Conservation (phyloP, 306 rosid genomes). For the Quercus robur region DNA sequence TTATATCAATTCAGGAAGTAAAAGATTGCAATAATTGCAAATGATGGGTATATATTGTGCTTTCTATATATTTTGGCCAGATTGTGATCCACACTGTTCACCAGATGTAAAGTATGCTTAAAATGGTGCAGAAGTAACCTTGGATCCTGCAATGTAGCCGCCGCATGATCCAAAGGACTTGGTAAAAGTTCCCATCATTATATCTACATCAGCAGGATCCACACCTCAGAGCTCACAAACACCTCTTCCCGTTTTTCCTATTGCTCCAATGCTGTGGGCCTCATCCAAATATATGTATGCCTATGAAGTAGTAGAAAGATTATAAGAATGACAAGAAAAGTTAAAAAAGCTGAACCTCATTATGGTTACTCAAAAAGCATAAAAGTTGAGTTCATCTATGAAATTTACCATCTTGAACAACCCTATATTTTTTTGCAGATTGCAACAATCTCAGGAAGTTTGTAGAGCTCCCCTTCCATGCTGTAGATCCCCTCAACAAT, state of each 20-base stretch:
- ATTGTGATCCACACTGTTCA: too few relatives aligned
- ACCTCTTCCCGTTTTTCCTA: conserved; percentile 61
- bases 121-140: conserved; percentile 34
- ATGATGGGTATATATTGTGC: too few relatives aligned
- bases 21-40: too few relatives aligned
- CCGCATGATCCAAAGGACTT: conserved; percentile 93
- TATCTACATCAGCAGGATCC: conserved; percentile 72
- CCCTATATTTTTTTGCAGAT: conserved; percentile 83
- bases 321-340: background rate
- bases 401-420: conserved; percentile 9
- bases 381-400: background rate
- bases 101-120: too few relatives aligned
- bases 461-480: conserved; percentile 92
- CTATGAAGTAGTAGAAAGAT: conserved; percentile 12
- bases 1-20: too few relatives aligned
- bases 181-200: conserved; percentile 95
- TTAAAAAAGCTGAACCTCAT: too few relatives aligned
- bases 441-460: conserved; percentile 84
- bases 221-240: conserved; percentile 82
- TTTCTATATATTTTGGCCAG: too few relatives aligned
- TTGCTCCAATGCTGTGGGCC: conserved; percentile 94
- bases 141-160: conserved; percentile 86
- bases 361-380: too few relatives aligned
- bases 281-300: conserved; percentile 79
- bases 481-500: conserved; percentile 90